These are phyloP conservation scores for Cladorrhinum sp. DNA, from an alignment of 2,329 filamentous ascomycete species.

Conservation along the genomic window DNA sequence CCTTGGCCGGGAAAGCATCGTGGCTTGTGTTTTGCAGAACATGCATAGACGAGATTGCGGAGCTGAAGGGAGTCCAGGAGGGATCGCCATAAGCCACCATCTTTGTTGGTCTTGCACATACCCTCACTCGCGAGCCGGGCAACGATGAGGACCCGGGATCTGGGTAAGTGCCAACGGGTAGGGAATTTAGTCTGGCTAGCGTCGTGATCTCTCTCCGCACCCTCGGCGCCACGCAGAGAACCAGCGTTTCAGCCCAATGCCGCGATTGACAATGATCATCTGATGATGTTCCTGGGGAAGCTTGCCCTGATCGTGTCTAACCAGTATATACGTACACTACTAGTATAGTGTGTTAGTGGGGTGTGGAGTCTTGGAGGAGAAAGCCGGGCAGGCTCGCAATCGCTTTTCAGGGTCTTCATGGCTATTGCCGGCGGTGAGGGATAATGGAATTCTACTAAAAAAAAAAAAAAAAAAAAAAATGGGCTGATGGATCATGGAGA, in stretches of 20 bases:
- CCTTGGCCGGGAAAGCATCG: too few species aligned
- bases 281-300: constrained; percentile 18
- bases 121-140: too few species aligned
- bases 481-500: background rate
- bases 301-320: background rate
- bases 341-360: too few species aligned
- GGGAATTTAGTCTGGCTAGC: constrained; percentile 15
- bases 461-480: background rate
- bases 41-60: background rate
- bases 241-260: constrained; percentile 26
- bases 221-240: constrained; percentile 23
- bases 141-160: too few species aligned
- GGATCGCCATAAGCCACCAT: background rate
- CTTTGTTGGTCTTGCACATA: too few species aligned
- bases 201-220: constrained; percentile 21
- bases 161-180: constrained; percentile 12
- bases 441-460: background rate
- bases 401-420: background rate
- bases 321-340: too few species aligned
- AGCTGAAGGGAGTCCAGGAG: background rate
- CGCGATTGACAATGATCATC: constrained; percentile 13
- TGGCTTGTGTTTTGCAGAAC: too few species aligned
- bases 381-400: background rate
- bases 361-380: background rate
- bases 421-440: constrained; percentile 7